Conservation (phyloP, 2,329 filamentous ascomycete species). For the Biscogniauxia mediterranea region DNA sequence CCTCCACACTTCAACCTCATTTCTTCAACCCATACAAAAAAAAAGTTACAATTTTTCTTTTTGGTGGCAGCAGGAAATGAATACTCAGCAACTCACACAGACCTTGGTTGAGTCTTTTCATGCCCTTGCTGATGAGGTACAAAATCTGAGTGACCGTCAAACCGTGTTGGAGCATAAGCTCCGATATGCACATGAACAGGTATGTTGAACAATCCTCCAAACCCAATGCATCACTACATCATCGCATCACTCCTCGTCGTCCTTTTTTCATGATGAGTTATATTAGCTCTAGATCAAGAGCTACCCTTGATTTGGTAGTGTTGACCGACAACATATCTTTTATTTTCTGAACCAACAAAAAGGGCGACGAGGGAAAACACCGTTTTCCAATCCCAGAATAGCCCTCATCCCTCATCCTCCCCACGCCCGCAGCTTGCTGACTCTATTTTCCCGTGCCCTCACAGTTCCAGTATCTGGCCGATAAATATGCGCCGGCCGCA, state of each 20-base stretch:
- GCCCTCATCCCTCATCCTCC: not conserved
- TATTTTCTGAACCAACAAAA: slow-evolving; percentile 40
- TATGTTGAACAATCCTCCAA: slow-evolving; percentile 41
- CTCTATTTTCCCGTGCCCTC: slow-evolving; percentile 1
- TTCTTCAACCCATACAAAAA: not conserved
- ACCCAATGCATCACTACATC: not conserved
- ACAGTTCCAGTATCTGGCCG: slow-evolving; percentile 63
- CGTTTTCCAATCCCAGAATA: too few species aligned
- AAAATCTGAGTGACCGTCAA: slow-evolving; percentile 61
- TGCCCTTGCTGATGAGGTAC: slow-evolving; percentile 63
- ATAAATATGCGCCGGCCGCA: slow-evolving; percentile 65
- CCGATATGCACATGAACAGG: slow-evolving; percentile 65
- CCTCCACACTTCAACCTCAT: not conserved
- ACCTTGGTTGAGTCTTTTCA: slow-evolving; percentile 64
- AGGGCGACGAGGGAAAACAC: slow-evolving; percentile 3
- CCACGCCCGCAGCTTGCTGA: not conserved
- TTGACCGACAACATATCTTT: slow-evolving; percentile 58
- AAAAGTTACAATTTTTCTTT: not conserved
- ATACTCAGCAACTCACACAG: slow-evolving; percentile 46
- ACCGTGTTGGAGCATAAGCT: slow-evolving; percentile 66
- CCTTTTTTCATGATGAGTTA: slow-evolving; percentile 41
- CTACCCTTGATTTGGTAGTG: slow-evolving; percentile 47
- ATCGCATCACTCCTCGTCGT: not conserved
- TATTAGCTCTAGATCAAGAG: slow-evolving; percentile 86
- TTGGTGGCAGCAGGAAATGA: slow-evolving; percentile 37